phyloP scores from a whole-genome alignment of 202 grass and related monocot genomes.

The Panicum virgatum region DNA sequence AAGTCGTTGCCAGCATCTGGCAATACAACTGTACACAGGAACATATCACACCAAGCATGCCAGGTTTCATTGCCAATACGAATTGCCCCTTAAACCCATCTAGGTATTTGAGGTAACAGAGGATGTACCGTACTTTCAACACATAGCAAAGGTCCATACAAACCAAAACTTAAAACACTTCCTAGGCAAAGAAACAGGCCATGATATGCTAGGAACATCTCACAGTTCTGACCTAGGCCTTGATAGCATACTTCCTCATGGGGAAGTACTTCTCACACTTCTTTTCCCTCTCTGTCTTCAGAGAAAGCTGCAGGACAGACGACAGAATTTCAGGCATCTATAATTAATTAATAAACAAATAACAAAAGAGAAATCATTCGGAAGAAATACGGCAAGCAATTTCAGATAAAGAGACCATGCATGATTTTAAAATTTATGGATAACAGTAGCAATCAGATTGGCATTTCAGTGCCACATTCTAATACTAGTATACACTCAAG shows the following conservation, averaged over 20 bases:
- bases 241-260: constrained; percentile 78
- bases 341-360: neutral
- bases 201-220: neutral
- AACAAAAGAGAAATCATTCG: too few relatives aligned
- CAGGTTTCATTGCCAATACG: neutral
- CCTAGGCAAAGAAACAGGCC: constrained; percentile 15
- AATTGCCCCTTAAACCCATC: constrained; percentile 2
- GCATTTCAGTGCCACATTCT: neutral
- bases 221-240: constrained; percentile 46
- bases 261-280: constrained; percentile 76
- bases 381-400: neutral
- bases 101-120: constrained; percentile 5
- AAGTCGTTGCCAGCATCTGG: too few relatives aligned
- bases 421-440: neutral
- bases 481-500: neutral
- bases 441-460: neutral
- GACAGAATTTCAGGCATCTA: neutral
- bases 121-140: neutral
- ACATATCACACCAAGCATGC: neutral
- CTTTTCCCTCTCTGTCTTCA: constrained; percentile 72
- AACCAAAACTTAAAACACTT: constrained; percentile 21
- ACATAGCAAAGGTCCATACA: constrained; percentile 26
- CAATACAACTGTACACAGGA: too few relatives aligned
- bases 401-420: neutral
- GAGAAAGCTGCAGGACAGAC: constrained; percentile 48